phyloP scores from a whole-genome alignment of 176 grass and related monocot species.

The Calamus simplicifolius region DNA sequence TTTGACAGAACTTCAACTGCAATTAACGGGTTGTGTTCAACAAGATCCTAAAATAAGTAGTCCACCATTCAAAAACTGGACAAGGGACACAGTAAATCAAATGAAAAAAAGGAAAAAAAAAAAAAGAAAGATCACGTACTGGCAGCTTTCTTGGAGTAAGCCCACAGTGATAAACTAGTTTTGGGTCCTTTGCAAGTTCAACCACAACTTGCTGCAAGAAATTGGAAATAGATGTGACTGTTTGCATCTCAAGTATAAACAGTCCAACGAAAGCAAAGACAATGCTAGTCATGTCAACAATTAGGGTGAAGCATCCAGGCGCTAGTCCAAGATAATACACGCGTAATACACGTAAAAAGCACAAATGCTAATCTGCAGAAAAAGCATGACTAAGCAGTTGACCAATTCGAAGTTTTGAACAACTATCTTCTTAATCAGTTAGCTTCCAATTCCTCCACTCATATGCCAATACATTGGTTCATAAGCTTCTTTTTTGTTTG shows the following conservation, averaged over 20 bases:
- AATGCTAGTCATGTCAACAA: no score
- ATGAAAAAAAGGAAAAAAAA: slow-evolving; percentile 1
- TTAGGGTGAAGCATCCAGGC: no score
- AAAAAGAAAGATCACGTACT: slow-evolving; percentile 31
- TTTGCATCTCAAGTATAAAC: slow-evolving; percentile 1
- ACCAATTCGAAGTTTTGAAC: no score
- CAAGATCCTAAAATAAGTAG: slow-evolving; percentile 62
- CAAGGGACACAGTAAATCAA: slow-evolving; percentile 14
- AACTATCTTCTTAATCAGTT: no score
- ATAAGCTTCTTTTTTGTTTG: no score
- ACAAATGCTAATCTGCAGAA: no score
- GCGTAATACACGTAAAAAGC: no score
- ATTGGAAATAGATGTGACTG: slow-evolving; percentile 15
- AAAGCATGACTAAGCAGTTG: no score
- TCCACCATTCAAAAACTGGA: slow-evolving; percentile 5
- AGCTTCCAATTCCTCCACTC: no score
- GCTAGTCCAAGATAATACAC: no score
- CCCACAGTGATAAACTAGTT: slow-evolving; percentile 86
- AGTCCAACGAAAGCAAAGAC: no score
- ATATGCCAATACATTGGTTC: no score
- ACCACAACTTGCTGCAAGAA: slow-evolving; percentile 65
- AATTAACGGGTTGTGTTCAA: slow-evolving; percentile 83
- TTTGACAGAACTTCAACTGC: slow-evolving; percentile 89
- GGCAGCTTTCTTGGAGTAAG: slow-evolving; percentile 79
- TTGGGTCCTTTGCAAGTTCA: slow-evolving; percentile 68